Evolutionary conservation across 2,329 filamentous ascomycete genomes (phyloP), one percentile per base, ranked within the genome.

Genomic region (Fusarium anguioides): DNA sequence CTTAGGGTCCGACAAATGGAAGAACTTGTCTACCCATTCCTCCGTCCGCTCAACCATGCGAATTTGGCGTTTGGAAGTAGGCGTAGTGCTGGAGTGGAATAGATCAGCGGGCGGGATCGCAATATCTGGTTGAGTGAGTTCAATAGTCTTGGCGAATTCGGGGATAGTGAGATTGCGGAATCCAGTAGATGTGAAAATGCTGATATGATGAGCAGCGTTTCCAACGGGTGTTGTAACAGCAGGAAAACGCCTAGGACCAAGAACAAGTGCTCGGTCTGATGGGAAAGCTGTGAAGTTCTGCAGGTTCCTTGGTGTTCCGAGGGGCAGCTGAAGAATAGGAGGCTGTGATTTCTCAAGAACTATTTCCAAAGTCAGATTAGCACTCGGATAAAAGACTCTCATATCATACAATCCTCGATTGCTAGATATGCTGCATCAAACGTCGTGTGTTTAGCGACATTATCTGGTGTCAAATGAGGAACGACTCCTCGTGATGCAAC

Each of bases 11-110:
- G 74, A 66, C n/a, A 74, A 67, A 20, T 76, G 75, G 33, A 94
- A 82, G 48, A 93, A 87, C 64, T 91, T 86, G 23, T 87, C 86
- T 18, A 95, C 82, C 93, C 94, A 98, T 35, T 87, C 85, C 75
- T 96, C 91, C 1, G 93, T 97, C 56, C 95, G 86, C 74, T 96
- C 93, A 23, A 89, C 90, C 89, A 97, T 97, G 73, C 92, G 94
- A 33, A 88, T 83, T 44, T 91, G 87, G 42, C 94, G 86, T 79
- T 96, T 97, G 11, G 84, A 81, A 4, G 89, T 87, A 0, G 91
- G 86, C 6, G 78, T 82, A 66, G 52, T 82, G 81, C 79, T 80
- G 12, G 74, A 75, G 53, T 81, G 70, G 71, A 80, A 69, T 11
- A 94, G 85, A 77, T 99, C 96, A 7, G 91, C 91, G 49, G 96